These are phyloP conservation scores for Lasiosphaeria miniovina DNA, from an alignment of 495 filamentous ascomycete species.

Conservation along the genomic window DNA sequence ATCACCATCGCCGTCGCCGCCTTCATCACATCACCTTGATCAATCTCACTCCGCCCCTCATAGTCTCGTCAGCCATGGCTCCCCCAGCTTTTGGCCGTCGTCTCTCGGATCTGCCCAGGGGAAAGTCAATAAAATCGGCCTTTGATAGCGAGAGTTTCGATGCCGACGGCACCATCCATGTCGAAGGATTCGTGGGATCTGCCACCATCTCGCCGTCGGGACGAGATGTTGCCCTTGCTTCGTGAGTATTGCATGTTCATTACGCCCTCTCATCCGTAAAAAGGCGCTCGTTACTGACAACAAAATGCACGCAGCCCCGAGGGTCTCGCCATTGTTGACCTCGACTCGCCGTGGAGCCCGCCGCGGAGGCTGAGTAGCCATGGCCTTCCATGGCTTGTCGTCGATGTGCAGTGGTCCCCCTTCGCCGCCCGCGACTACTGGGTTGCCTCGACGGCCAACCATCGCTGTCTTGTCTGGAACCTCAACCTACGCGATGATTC, in stretches of 20 bases:
- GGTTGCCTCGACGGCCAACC: slow-evolving; percentile 92
- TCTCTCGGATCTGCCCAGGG: slow-evolving; percentile 39
- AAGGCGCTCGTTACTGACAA: not conserved
- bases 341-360: slow-evolving; percentile 86
- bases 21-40: too few relatives aligned
- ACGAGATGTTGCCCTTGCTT: slow-evolving; percentile 87
- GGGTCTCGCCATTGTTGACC: slow-evolving; percentile 88
- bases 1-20: too few relatives aligned
- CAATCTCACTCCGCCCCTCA: not conserved
- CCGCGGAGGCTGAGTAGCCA: slow-evolving; percentile 79
- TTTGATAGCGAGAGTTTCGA: slow-evolving; percentile 87
- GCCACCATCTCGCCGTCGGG: slow-evolving; percentile 87
- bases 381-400: slow-evolving; percentile 88
- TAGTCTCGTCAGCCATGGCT: slow-evolving; percentile 34
- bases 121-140: slow-evolving; percentile 58
- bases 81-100: slow-evolving; percentile 33
- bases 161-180: slow-evolving; percentile 76
- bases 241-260: slow-evolving; percentile 29
- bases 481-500: slow-evolving; percentile 69
- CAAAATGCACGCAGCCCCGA: slow-evolving; percentile 40
- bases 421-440: slow-evolving; percentile 86
- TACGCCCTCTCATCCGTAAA: slow-evolving; percentile 9
- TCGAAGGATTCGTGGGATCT: slow-evolving; percentile 62
- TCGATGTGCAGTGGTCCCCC: slow-evolving; percentile 98
- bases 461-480: slow-evolving; percentile 95